Evolutionary conservation across 345 rosid species (phyloP), one percentile per base, ranked within the genome.

Genomic region (Salix caprea): DNA sequence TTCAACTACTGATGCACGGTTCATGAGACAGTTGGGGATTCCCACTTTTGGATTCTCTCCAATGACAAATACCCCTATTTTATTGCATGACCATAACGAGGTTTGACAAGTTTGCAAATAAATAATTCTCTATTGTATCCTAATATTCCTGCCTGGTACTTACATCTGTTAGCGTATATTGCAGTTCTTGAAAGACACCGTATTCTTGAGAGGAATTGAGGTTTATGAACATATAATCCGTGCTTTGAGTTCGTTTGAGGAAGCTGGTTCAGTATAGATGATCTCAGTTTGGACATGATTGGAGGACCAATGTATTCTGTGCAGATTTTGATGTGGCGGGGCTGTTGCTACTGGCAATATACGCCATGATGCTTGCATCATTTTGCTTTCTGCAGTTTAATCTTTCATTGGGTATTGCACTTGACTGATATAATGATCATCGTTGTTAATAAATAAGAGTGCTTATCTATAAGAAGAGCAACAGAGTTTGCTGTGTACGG

Each of bases 21-120:
- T n/a, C 70, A 61, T 90, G 36, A 87, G 97, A 76, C 67, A 75
- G 79, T 70, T 84, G 75, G 98, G 98, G 52, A 91, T 95, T 70
- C 99, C 99, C 28, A 61, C 84, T 72, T 68, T 95, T 0, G 97
- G 97, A 70, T 95, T 95, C 88, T 91, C 99, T 30, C 99, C 97
- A 15, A 93, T 95, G 97, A 77, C 70, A 9, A 88, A 91, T 73
- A 90, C 96, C 71, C 94, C 99, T 24, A 89, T 95, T 65, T 75
- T 93, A 78, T 79, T 90, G 85, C 98, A 93, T 74, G 99, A 93
- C 32, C 99, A 93, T 78, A 88, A 93, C 39, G 98, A 95, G 99
- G 98, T 94, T 81, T 18, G 74, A 12, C n/a, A 21, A 65, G 65
- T 58, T 65, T 24, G 32, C 72, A 56, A 56, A 23, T 30, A 54